Percentiles rank a stretch among this genome's conserved stretches.
Evolutionary conservation across 2,329 filamentous ascomycete genomes (phyloP).

Genomic region (Helotiales sp.): DNA sequence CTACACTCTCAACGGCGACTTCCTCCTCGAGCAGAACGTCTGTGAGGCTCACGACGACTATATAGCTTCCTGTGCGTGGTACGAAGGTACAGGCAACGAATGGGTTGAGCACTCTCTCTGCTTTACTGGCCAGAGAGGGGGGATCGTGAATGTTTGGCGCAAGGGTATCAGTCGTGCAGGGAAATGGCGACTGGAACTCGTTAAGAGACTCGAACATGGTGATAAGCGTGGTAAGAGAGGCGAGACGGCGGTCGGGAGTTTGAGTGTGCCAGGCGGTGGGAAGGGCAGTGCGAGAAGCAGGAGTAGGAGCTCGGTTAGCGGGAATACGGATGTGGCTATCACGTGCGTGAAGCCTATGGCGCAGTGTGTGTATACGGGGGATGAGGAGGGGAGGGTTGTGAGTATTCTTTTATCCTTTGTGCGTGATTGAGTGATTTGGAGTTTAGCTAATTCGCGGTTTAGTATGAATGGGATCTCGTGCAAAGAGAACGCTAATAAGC

Average conservation of each 20-base stretch:
- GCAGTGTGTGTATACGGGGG: slow-evolving; percentile 86
- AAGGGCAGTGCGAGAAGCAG: slow-evolving; percentile 23
- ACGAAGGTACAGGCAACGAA: slow-evolving; percentile 90
- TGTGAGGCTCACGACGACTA: slow-evolving; percentile 75
- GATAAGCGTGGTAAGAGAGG: slow-evolving; percentile 68
- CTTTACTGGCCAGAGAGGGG: slow-evolving; percentile 85
- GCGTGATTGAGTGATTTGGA: background rate
- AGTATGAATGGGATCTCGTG: slow-evolving; percentile 26
- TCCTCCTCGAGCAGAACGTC: slow-evolving; percentile 81
- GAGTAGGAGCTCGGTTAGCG: slow-evolving; percentile 20
- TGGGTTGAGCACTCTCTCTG: slow-evolving; percentile 87
- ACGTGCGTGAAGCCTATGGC: slow-evolving; percentile 86
- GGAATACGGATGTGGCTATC: slow-evolving; percentile 70
- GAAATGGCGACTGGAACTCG: slow-evolving; percentile 68
- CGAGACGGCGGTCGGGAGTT: slow-evolving; percentile 39
- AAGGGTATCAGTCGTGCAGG: slow-evolving; percentile 50
- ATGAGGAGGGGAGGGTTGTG: slow-evolving; percentile 90
- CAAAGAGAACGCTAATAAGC: slow-evolving; percentile 8
- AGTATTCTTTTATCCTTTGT: slow-evolving; percentile 47
- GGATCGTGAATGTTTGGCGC: slow-evolving; percentile 80
- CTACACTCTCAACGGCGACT: slow-evolving; percentile 85
- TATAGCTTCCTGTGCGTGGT: slow-evolving; percentile 85
- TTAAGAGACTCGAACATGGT: slow-evolving; percentile 81
- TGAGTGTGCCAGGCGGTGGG: slow-evolving; percentile 34
- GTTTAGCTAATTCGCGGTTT: background rate